These are phyloP conservation scores for Rosa lucieae DNA, from an alignment of 306 rosid genomes.

Conservation along the genomic window DNA sequence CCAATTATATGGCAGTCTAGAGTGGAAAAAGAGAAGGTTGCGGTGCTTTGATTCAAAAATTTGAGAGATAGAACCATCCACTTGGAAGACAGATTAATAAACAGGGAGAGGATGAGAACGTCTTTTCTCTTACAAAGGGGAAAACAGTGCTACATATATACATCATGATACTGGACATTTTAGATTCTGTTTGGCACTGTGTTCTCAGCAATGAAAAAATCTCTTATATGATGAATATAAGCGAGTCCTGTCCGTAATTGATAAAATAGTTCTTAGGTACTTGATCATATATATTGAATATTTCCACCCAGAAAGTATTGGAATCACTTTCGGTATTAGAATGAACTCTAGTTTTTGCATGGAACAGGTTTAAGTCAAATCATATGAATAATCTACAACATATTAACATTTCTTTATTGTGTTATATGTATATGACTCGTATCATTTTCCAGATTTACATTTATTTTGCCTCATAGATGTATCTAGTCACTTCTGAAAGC, in stretches of 20 bases:
- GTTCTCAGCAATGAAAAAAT: not conserved
- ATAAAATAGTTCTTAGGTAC: not conserved
- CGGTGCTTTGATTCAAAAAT: not conserved
- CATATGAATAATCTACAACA: not conserved
- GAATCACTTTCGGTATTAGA: not conserved
- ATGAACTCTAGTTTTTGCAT: not conserved
- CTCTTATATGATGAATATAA: not conserved
- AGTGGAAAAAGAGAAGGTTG: not conserved
- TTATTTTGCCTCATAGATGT: not conserved
- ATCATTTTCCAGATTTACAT: constrained; percentile 2
- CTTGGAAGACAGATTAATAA: not conserved
- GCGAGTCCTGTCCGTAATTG: not conserved
- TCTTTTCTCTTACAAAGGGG: not conserved
- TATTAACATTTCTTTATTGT: not conserved
- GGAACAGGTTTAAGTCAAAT: not conserved
- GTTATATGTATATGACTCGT: not conserved
- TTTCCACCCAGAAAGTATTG: not conserved
- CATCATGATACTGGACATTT: not conserved
- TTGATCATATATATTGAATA: not conserved
- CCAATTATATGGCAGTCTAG: not conserved
- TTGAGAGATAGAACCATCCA: not conserved
- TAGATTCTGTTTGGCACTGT: constrained; percentile 11
- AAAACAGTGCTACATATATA: not conserved
- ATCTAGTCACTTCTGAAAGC: constrained; percentile 6
- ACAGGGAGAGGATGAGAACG: not conserved